Evolutionary conservation across 768 basidiomycete species (phyloP).

Genomic region (Artomyces pyxidatus): DNA sequence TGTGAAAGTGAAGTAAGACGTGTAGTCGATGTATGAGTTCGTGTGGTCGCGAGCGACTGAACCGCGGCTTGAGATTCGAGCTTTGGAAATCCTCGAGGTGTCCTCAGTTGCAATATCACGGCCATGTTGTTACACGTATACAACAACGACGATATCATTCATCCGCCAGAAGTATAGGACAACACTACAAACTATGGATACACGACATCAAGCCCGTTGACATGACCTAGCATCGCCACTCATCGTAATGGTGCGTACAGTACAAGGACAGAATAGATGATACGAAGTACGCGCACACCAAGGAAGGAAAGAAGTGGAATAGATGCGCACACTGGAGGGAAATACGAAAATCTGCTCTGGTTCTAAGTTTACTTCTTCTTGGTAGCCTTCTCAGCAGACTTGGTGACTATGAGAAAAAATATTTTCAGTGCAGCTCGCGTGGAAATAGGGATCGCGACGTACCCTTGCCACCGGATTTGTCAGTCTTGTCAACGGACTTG

Average conservation of each 20-base stretch:
- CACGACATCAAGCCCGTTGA: constrained; percentile 20
- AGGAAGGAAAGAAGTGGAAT: constrained; percentile 34
- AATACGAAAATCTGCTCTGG: constrained; percentile 40
- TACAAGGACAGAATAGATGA: constrained; percentile 22
- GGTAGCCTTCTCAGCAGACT: constrained; percentile 92
- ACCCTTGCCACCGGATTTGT: constrained; percentile 85
- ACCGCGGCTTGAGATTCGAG: neutral
- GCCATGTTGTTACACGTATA: constrained; percentile 16
- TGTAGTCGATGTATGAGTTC: neutral
- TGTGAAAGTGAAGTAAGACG: neutral
- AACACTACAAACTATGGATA: constrained; percentile 19
- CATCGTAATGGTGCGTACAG: constrained; percentile 28
- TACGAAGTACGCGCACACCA: constrained; percentile 23
- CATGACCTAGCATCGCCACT: constrained; percentile 21
- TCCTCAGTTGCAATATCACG: neutral
- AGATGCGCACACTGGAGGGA: constrained; percentile 31
- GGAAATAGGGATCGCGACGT: constrained; percentile 18
- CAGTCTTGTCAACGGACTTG: constrained; percentile 95
- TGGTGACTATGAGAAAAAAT: constrained; percentile 52
- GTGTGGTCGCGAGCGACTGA: neutral
- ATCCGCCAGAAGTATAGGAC: too few species aligned
- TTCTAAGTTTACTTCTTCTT: constrained; percentile 90
- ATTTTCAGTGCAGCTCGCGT: constrained; percentile 8
- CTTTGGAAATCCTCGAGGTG: neutral
- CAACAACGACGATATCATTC: constrained; percentile 20